Conservation (phyloP, 768 basidiomycete genomes). For the Boletus edulis region DNA sequence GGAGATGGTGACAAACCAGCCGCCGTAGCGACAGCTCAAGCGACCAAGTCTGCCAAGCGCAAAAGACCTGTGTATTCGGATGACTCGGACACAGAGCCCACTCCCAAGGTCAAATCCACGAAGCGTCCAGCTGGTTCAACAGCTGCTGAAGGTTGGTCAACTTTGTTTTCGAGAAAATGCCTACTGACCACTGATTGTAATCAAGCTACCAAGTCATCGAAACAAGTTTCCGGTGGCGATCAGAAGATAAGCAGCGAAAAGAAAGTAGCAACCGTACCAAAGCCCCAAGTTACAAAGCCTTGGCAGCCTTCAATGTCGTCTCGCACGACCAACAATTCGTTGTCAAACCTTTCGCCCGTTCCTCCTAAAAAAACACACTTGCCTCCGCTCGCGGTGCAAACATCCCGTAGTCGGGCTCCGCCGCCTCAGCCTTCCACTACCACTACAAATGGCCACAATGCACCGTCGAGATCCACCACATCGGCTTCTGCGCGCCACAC, state of each 20-base stretch:
- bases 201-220: slow-evolving; percentile 15
- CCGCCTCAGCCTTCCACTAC: not conserved
- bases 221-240: not conserved
- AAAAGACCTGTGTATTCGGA: slow-evolving; percentile 26
- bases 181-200: not conserved
- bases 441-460: not conserved
- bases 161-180: not conserved
- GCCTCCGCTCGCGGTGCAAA: not conserved
- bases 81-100: slow-evolving; percentile 18
- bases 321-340: slow-evolving; percentile 20
- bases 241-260: slow-evolving; percentile 8
- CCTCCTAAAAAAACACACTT: not conserved
- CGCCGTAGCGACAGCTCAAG: slow-evolving; percentile 8
- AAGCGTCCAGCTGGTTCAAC: slow-evolving; percentile 1
- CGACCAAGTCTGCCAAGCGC: slow-evolving; percentile 20
- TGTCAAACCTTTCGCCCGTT: slow-evolving; percentile 7
- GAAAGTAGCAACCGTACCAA: not conserved
- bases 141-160: slow-evolving; percentile 15
- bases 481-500: not conserved
- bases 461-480: not conserved
- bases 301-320: slow-evolving; percentile 1
- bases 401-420: not conserved
- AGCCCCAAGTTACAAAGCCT: not conserved
- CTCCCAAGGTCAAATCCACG: slow-evolving; percentile 13
- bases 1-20: slow-evolving; percentile 33